Conservation (phyloP, 352 stramenopile species). For the Elongisporangium anandrum region DNA sequence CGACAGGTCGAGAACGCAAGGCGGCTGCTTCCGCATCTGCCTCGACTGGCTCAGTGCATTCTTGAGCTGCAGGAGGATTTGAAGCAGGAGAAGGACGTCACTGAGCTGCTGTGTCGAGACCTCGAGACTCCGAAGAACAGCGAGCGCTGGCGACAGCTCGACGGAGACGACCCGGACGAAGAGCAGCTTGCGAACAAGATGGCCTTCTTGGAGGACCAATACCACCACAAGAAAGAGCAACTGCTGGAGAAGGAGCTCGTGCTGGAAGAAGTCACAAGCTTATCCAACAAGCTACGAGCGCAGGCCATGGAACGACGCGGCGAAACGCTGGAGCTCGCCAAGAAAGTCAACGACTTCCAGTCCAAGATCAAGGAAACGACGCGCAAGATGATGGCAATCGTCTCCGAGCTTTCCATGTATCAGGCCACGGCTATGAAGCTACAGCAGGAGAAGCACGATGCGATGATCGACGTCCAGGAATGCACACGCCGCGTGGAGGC, state of each 20-base stretch:
- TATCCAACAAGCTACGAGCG: constrained; percentile 80
- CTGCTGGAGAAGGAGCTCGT: constrained; percentile 94
- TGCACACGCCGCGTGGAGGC: constrained; percentile 46
- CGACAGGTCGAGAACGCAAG: constrained; percentile 70
- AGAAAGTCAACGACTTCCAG: constrained; percentile 91
- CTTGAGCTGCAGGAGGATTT: constrained; percentile 80
- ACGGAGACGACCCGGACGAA: constrained; percentile 86
- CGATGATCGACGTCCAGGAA: constrained; percentile 63
- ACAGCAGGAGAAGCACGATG: constrained; percentile 88
- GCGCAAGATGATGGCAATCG: constrained; percentile 92
- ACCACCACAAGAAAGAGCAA: constrained; percentile 90
- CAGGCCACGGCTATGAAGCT: constrained; percentile 93
- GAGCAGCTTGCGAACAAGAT: constrained; percentile 87
- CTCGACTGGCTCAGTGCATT: constrained; percentile 78
- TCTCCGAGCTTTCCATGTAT: constrained; percentile 94
- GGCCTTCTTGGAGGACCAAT: constrained; percentile 77
- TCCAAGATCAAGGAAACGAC: constrained; percentile 88
- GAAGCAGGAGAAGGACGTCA: constrained; percentile 80
- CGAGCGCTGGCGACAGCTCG: constrained; percentile 84
- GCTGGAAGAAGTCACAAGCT: constrained; percentile 89
- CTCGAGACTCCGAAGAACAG: constrained; percentile 89
- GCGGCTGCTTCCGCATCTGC: constrained; percentile 71
- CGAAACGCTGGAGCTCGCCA: constrained; percentile 79
- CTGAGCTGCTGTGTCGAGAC: constrained; percentile 86
- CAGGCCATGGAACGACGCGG: constrained; percentile 74